Conservation (phyloP, 345 rosid genomes). For the Populus ilicifolia region DNA sequence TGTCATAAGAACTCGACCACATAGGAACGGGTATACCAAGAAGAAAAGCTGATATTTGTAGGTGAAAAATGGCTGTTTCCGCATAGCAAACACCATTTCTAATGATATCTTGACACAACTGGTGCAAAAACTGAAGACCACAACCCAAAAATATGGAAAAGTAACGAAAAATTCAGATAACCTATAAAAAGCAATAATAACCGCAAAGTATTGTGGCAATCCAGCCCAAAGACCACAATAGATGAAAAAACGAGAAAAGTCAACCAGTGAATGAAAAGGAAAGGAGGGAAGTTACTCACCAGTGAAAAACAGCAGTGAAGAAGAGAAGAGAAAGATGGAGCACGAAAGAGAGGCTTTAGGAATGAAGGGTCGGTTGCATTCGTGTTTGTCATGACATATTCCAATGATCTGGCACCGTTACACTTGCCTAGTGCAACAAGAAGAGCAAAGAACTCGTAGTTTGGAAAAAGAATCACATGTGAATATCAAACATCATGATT, state of each 20-base stretch:
- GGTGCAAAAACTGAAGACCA: not conserved
- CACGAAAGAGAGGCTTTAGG: not conserved
- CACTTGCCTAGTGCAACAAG: not conserved
- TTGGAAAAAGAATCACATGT: not conserved
- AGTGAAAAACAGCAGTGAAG: not conserved
- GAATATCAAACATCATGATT: not conserved
- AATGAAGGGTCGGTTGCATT: not conserved
- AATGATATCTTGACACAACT: not conserved
- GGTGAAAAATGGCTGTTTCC: not conserved
- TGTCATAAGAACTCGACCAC: not conserved
- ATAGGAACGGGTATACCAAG: too few species aligned
- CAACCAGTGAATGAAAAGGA: not conserved
- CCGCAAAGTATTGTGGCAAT: not conserved
- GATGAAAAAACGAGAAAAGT: not conserved
- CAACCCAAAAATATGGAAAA: not conserved
- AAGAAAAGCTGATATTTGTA: not conserved
- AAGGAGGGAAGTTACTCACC: not conserved
- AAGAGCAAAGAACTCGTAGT: not conserved
- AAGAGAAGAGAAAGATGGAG: not conserved
- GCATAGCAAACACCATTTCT: not conserved
- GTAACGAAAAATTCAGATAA: not conserved
- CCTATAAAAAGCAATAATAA: not conserved
- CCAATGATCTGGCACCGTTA: not conserved
- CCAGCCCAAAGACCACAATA: not conserved
- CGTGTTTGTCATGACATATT: not conserved